A percentile compares a stretch with the other conserved stretches of the same genome.
Evolutionary conservation across 306 rosid species (phyloP).

Genomic region (Castanea mollissima): DNA sequence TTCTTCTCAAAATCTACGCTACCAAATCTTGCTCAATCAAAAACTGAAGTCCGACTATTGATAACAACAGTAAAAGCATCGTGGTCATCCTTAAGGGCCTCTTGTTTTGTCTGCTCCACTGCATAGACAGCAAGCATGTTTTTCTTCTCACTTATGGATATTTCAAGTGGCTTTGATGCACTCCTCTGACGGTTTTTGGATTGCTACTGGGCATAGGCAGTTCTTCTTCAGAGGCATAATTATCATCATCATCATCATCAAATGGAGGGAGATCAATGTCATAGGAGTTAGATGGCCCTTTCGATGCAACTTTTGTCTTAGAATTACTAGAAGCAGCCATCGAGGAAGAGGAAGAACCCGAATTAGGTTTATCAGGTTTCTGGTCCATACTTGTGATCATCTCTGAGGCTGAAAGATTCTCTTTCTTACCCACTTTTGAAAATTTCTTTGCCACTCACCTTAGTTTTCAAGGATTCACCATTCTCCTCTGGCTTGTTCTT

Average conservation of each 20-base stretch:
- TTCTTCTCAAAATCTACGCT: too few species aligned
- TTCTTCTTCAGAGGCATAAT: conserved; percentile 25
- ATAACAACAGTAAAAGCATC: conserved; percentile 76
- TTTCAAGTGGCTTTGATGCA: conserved; percentile 37
- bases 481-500: conserved; percentile 23
- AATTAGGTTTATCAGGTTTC: conserved; percentile 41
- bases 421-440: conserved; percentile 20
- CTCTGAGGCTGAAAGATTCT: conserved; percentile 24
- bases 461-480: conserved; percentile 20
- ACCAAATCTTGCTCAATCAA: conserved; percentile 36
- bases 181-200: conserved; percentile 28
- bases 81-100: conserved; percentile 61
- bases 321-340: conserved; percentile 8
- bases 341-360: conserved; percentile 26
- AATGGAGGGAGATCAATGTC: conserved; percentile 47
- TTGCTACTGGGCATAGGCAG: conserved; percentile 1
- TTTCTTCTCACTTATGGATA: conserved; percentile 45
- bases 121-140: conserved; percentile 48
- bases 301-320: conserved; percentile 31
- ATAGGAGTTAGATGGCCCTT: conserved; percentile 22
- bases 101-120: conserved; percentile 48
- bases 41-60: conserved; percentile 52
- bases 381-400: conserved; percentile 44
- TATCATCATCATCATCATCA: conserved; percentile 35
- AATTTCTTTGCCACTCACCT: neutral